Evolutionary conservation across 2,329 filamentous ascomycete genomes (phyloP), one percentile per base, ranked within the genome.

Genomic region (Lasiodiplodia sp.): DNA sequence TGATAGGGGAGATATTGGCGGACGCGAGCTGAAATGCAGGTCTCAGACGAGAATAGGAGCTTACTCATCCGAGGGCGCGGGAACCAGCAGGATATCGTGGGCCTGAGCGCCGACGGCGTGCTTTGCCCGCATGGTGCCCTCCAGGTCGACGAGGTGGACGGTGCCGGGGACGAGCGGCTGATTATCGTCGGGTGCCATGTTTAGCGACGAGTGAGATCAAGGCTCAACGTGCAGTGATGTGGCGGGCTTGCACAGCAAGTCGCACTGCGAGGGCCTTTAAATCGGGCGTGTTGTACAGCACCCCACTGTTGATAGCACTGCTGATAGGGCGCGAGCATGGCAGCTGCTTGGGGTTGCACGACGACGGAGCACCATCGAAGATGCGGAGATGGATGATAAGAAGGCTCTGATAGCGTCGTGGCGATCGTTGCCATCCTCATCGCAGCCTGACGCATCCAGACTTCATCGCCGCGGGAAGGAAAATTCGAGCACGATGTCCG

Each of bases 81-180:
- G 80, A 5, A 82, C 73, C n/a, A 83, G 74, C 10, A 83, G 77
- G 21, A 83, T 79, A 51, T 82, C 81, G 67, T 72, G 73, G 8
- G 21, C 34, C 25, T 77, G 73, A 4, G 76, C 76, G 34, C 75
- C 74, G 23, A 71, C 70, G 18, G 79, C 78, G 72, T 82, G 81
- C 52, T 77, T 77, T 8, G 73, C 73, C 21, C 74, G 71, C 70
- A 82, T 74, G 2, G 74, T 79, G 7, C 79, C 78, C 21, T 80
- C 74, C 14, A 80, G 68, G 68, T 83, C 81, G 18, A 83, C 78
- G 7, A 83, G 73, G 68, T 82, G 80, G 3, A 82, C 79, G 2
- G 81, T 83, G 8, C 81, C 82, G 2, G 82, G 81, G 12, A 78
- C 21, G 31, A n/a, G 8, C 40, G 11, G 60, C 25, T 14, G n/a